Base-by-base conservation (phyloP, 2,329 filamentous ascomycete species). In the Penicillium sp. region DNA sequence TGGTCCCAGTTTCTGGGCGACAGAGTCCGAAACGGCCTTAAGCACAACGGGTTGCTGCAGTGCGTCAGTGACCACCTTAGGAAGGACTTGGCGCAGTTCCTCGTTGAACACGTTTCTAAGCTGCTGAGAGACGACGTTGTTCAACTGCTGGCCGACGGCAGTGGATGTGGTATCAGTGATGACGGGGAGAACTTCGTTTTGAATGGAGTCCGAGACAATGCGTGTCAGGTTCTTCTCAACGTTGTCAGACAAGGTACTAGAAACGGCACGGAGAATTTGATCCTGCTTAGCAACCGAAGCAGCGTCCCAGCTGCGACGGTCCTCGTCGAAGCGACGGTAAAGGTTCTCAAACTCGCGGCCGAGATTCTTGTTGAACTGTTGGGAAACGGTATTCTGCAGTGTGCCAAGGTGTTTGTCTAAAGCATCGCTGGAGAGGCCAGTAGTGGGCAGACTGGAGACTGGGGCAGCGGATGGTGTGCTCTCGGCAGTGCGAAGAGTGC, bases 141-240 rank as follows among this genome's bases (percentile, higher is more conserved):
- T 77, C 16, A 97, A 73, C 59, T 87, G 81, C 47, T 85, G 83
- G 39, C 84, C 78, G 18, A 95, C 75, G 4, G 83, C 77, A 46
- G 80, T 78, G 30, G 79, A 75, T 10, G 86, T 81, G 28, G 83
- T 74, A 36, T 82, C 77, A 27, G 81, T 78, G 41, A 97, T 72
- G 20, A 82, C 75, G 8, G 93, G 91, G 36, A 95, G 73, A 30
- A 96, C 80, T 10, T 81, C 76, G 39, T 81, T 76, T 46, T 87
- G 79, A 50, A 95, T 87, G 62, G 86, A 85, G 33, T 81, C 77
- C 32, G 80, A 79, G 35, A 95, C 83, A 52, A 94, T 86, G 45
- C 81, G 82, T 45, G 81, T 76, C 25, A 96, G 76, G 15, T 87
- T 86, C 56, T 85, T 83, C 64, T 87, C 83, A 16, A 87, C 79